Percentiles rank a stretch among this genome's conserved stretches.
Evolutionary conservation across 208 protist species (phyloP).

Genomic region (Lotmaria passim): DNA sequence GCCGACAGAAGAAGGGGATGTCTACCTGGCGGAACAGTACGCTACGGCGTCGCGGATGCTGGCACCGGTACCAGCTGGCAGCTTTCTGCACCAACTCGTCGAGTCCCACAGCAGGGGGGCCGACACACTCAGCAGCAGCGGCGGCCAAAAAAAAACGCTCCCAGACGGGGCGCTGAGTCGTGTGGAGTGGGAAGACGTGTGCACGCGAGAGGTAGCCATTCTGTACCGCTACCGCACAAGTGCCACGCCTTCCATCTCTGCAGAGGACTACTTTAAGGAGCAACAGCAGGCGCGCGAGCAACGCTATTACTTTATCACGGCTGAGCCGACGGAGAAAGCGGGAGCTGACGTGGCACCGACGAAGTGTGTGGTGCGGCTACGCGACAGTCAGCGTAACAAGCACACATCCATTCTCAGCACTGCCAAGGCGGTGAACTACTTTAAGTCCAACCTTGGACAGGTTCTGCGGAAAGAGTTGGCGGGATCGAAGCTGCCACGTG

Average conservation of each 20-base stretch:
- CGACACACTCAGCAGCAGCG: too few relatives aligned
- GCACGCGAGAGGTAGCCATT: constrained; percentile 56
- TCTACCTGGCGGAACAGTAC: constrained; percentile 84
- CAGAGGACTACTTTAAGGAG: constrained; percentile 33
- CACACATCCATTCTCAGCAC: constrained; percentile 60
- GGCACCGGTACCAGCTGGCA: constrained; percentile 9
- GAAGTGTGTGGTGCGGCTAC: constrained; percentile 79
- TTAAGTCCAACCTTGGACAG: constrained; percentile 78
- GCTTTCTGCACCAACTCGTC: constrained; percentile 42
- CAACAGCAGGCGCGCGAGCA: constrained; percentile 31
- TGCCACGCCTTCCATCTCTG: constrained; percentile 6
- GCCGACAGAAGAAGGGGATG: constrained; percentile 55
- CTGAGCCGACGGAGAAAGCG: constrained; percentile 10
- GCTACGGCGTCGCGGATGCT: constrained; percentile 62
- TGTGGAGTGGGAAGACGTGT: constrained; percentile 47
- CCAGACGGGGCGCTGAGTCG: constrained; percentile 10
- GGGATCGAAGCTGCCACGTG: constrained; percentile 52
- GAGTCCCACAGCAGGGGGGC: constrained; percentile 22
- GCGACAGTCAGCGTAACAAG: constrained; percentile 68
- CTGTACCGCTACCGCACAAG: constrained; percentile 43
- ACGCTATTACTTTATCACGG: constrained; percentile 36
- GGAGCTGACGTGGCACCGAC: constrained; percentile 34
- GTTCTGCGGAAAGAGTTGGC: constrained; percentile 74
- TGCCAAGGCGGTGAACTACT: constrained; percentile 75
- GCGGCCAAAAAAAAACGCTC: background rate